phyloP scores from a whole-genome alignment of 2,329 filamentous ascomycete species.

The Exophiala lecanii-corni region DNA sequence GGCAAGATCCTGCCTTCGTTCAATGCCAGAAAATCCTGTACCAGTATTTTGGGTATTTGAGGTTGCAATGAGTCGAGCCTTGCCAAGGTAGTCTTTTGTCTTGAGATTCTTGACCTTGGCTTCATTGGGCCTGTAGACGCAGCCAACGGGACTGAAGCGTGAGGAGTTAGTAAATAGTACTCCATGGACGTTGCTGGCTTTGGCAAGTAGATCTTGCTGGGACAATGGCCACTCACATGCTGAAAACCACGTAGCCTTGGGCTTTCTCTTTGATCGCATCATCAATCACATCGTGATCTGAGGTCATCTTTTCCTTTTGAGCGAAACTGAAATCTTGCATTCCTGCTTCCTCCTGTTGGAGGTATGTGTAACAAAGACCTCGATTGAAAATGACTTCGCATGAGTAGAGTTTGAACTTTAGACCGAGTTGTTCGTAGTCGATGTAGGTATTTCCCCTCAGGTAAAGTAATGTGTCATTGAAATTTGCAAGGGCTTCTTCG shows the following conservation, averaged over 20 bases:
- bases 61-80: constrained; percentile 86
- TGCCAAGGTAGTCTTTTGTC: constrained; percentile 95
- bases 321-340: constrained; percentile 88
- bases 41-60: constrained; percentile 76
- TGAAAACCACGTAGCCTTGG: constrained; percentile 92
- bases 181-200: background rate
- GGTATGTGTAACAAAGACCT: constrained; percentile 93
- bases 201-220: too few species aligned
- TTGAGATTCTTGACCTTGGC: constrained; percentile 98
- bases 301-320: constrained; percentile 90
- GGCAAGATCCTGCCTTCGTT: constrained; percentile 55
- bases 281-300: constrained; percentile 96
- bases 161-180: background rate
- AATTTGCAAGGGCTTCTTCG: constrained; percentile 93
- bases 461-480: constrained; percentile 95
- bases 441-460: constrained; percentile 94
- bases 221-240: constrained; percentile 22
- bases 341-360: constrained; percentile 84
- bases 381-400: constrained; percentile 98
- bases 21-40: constrained; percentile 73
- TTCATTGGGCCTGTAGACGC: constrained; percentile 91
- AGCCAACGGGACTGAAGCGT: constrained; percentile 82
- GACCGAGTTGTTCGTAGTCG: constrained; percentile 91
- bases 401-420: constrained; percentile 94
- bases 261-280: constrained; percentile 92